Percentiles rank a stretch among this genome's conserved stretches.
Conservation (phyloP, 805 yeast genomes). For the Cyberlindnera samutprakarnensis region DNA sequence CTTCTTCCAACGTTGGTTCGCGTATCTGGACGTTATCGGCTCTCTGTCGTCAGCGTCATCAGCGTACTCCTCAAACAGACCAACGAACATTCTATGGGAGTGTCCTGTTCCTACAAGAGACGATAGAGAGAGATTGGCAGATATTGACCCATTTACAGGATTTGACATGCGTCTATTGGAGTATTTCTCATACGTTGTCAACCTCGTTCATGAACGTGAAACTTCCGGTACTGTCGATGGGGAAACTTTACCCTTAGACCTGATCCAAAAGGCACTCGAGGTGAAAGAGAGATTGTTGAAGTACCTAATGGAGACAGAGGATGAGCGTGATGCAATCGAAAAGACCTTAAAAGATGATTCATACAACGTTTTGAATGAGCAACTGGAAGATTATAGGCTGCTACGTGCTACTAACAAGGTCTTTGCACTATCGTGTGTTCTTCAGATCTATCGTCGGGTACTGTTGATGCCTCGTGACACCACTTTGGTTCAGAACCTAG, state of each 20-base stretch:
- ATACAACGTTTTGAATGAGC: constrained; percentile 4
- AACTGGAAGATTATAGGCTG: constrained; percentile 15
- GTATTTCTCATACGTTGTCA: constrained; percentile 42
- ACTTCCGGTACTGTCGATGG: constrained; percentile 10
- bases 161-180: constrained; percentile 59
- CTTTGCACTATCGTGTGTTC: constrained; percentile 44
- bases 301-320: constrained; percentile 18
- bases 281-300: constrained; percentile 26
- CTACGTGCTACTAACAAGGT: constrained; percentile 43
- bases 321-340: constrained; percentile 23
- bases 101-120: constrained; percentile 6
- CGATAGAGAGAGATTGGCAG: constrained; percentile 25
- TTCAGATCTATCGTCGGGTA: constrained; percentile 52
- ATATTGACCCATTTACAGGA: constrained; percentile 58
- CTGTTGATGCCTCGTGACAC: constrained; percentile 42
- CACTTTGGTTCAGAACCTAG: constrained; percentile 35
- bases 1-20: constrained; percentile 63
- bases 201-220: constrained; percentile 28
- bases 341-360: constrained; percentile 7
- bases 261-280: constrained; percentile 30
- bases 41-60: constrained; percentile 45
- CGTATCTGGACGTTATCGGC: constrained; percentile 58
- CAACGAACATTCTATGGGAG: constrained; percentile 16
- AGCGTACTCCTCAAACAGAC: constrained; percentile 24
- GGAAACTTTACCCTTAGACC: constrained; percentile 2